Percentiles rank a stretch among this genome's conserved stretches.
These are phyloP conservation scores for Panicum virgatum DNA, from an alignment of 202 grass and related monocot genomes.

Conservation along the genomic window DNA sequence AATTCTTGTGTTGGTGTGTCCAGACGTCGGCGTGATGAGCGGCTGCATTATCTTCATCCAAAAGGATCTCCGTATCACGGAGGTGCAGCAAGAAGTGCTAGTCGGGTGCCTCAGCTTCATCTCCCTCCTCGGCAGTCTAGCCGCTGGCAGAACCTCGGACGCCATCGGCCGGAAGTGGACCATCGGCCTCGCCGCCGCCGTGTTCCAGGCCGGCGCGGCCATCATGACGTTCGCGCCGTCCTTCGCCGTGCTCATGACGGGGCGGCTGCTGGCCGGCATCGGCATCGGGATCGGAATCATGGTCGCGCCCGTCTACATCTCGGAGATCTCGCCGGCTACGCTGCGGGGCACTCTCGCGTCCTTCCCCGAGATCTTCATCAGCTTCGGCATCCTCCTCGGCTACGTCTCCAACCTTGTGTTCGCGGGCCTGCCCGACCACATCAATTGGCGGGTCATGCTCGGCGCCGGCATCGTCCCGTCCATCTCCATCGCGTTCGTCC, in stretches of 20 bases:
- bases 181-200: constrained; percentile 65
- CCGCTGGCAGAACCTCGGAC: constrained; percentile 63
- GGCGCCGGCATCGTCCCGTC: constrained; percentile 75
- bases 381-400: constrained; percentile 73
- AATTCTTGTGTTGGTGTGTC: not conserved
- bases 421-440: constrained; percentile 57
- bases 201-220: constrained; percentile 66
- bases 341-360: constrained; percentile 63
- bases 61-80: constrained; percentile 68
- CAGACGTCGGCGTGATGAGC: constrained; percentile 90
- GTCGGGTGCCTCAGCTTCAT: constrained; percentile 74
- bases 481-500: constrained; percentile 67
- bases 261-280: constrained; percentile 66
- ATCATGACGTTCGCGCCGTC: constrained; percentile 79
- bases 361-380: constrained; percentile 88
- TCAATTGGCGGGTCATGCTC: constrained; percentile 85
- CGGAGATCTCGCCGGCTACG: constrained; percentile 70
- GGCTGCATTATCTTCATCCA: constrained; percentile 85
- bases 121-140: constrained; percentile 73
- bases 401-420: constrained; percentile 80
- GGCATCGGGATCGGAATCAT: constrained; percentile 82
- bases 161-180: constrained; percentile 79
- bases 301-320: constrained; percentile 85
- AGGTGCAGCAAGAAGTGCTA: constrained; percentile 86
- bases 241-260: constrained; percentile 62